Evolutionary conservation across 148 eudicot species (phyloP).

Genomic region (Agrostemma githago): DNA sequence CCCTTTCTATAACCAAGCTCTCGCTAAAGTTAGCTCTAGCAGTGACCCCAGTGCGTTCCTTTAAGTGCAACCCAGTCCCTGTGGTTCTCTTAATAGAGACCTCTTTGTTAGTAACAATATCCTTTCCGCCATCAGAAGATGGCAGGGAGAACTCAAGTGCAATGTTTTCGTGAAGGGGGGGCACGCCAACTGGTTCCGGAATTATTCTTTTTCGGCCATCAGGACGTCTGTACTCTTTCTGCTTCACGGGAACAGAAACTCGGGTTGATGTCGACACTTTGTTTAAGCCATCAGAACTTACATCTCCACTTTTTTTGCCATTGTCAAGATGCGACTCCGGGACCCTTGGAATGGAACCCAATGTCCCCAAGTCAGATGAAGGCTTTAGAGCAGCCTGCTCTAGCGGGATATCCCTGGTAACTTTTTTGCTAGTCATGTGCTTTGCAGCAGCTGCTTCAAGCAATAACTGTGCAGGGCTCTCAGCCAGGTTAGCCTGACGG

Average conservation of each 20-base stretch:
- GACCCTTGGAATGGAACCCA: conserved; percentile 30
- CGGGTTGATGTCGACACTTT: conserved; percentile 45
- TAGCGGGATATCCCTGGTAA: conserved; percentile 34
- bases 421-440: conserved; percentile 50
- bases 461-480: conserved; percentile 86
- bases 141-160: conserved; percentile 36
- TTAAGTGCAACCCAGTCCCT: conserved; percentile 44
- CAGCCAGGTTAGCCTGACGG: conserved; percentile 82
- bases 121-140: conserved; percentile 38
- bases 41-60: conserved; percentile 58
- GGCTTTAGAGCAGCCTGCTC: conserved; percentile 43
- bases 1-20: conserved; percentile 84
- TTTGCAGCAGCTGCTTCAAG: conserved; percentile 93
- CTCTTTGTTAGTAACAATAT: conserved; percentile 39
- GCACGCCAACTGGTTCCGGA: conserved; percentile 87
- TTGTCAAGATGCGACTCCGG: conserved; percentile 43
- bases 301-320: conserved; percentile 52
- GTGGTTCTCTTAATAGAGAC: conserved; percentile 40
- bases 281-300: conserved; percentile 39
- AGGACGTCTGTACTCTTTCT: conserved; percentile 91
- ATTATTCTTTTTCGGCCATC: conserved; percentile 97
- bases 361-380: conserved; percentile 31
- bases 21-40: conserved; percentile 80
- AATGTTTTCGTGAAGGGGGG: conserved; percentile 51
- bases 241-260: conserved; percentile 82